These are phyloP conservation scores for Rubia yunnanensis DNA, from an alignment of 257 asterid genomes.

Conservation along the genomic window DNA sequence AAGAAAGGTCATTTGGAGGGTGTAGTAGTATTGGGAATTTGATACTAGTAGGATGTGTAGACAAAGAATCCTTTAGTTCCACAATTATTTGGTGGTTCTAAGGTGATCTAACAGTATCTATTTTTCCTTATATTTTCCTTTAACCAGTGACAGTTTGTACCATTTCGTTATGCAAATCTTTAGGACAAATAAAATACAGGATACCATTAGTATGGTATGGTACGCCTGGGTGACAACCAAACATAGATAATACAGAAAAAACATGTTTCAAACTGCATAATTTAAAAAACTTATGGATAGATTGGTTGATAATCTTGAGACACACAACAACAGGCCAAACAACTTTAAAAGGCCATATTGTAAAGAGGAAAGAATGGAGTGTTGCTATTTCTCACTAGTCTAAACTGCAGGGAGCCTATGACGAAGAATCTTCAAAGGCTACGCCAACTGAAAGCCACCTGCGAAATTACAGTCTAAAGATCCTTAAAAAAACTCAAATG, in stretches of 20 bases:
- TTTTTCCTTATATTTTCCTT: not conserved
- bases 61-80: constrained; percentile 25
- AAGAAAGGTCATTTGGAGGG: not conserved
- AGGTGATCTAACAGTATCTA: constrained; percentile 19
- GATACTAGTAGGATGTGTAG: not conserved
- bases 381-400: not conserved
- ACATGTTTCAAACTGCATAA: not conserved
- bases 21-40: not conserved
- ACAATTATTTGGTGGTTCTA: constrained; percentile 13
- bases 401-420: not conserved
- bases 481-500: constrained; percentile 73
- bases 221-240: too few relatives aligned
- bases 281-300: not conserved
- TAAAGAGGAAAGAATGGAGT: not conserved
- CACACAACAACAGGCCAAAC: not conserved
- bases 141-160: too few relatives aligned
- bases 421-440: not conserved
- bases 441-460: not conserved
- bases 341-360: too few relatives aligned
- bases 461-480: constrained; percentile 25
- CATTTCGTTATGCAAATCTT: too few relatives aligned
- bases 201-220: too few relatives aligned
- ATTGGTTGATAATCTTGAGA: not conserved
- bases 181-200: too few relatives aligned
- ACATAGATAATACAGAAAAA: too few relatives aligned